Base-by-base conservation (phyloP, 805 yeast genomes). In the Lachancea mirantina region DNA sequence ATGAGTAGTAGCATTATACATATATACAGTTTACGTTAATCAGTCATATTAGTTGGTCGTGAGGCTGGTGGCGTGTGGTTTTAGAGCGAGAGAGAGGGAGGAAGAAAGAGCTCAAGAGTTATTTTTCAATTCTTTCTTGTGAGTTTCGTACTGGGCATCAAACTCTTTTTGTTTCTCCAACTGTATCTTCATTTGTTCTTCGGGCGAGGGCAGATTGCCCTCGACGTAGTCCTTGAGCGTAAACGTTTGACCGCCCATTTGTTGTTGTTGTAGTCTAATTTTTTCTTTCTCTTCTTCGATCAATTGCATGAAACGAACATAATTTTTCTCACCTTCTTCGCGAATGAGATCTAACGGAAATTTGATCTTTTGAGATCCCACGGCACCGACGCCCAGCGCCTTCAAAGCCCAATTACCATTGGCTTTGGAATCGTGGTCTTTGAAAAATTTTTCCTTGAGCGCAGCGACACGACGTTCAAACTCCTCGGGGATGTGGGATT, bases 281-380 rank as follows among this genome's bases (percentile, higher is more conserved):
- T 65, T 65, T 43, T 70, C 74, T 45, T 77, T 85, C 61, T 89
- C 94, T 65, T 88, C 95, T 50, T 80, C 84, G 47, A 87, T 70
- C 50, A 84, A 67, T 60, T 81, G 76, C 63, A 78, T 77, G 76
- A 85, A 82, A 47, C 77, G 76, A 49, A 79, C 77, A 59, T 85
- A 89, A 58, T 84, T 85, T 64, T 76, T 74, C 61, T 85, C 95
- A 48, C 95, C 96, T 55, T 84, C 89, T 55, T 85, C 94, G 57
- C 96, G 81, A 45, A 88, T 77, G 35, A 76, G 57, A 61, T 89
- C 98, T 56, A 87, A 71, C 19, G 95, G 95, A 49, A 65, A 65
- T 36, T 64, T 74, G 28, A 62, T 59, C 37, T 66, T 61, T 14
- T 31, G 23, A 8, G 40, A 27, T 6, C 41, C 39, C 30, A 41